Evolutionary conservation across 345 rosid genomes (phyloP), one percentile per base, ranked within the genome.

Genomic region (Anastatica hierochuntica): DNA sequence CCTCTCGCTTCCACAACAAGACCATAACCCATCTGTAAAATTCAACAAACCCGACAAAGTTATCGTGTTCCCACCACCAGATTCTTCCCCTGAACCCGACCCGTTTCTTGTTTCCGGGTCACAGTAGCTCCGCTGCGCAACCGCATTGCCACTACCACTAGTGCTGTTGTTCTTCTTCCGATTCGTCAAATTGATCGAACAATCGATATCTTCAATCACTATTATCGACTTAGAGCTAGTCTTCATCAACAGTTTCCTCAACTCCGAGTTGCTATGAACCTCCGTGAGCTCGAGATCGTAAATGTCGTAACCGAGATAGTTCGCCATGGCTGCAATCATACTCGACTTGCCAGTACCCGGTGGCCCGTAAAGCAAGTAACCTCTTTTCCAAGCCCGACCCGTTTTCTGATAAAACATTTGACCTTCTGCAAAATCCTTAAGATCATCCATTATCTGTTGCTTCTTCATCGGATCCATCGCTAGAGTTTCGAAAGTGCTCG

Each of bases 321-420:
- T 90, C 1, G 98, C 98, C 98, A 90, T 87, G 11, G 98, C 96
- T 5, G 98, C 98, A 29, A 90, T 90, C 96, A 90, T 84, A 60
- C 96, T 87, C 4, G 98, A 90, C 41, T 90, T 90, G 10, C 98
- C 98, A 0, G 98, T 90, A 11, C 98, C 96, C 0, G 98, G 98
- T 0, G 98, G 95, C 0, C 98, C 98, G 37, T 87, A 87, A 0
- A 90, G 82, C 66, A 87, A 62, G 44, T 90, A 90, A 0, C 96
- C 98, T 48, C 98, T 60, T 45, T 90, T 90, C 98, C 98, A 90
- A 33, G 98, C 96, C 56, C 96, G 60, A 9, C 98, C 98, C 0
- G 98, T 84, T 49, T 74, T 76, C 74, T 84, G 96, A 56, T 90
- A 90, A 53, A 90, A 90, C 0, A 63, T 6, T 20, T 79, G 79